phyloP scores from a whole-genome alignment of 2,329 filamentous ascomycete species.

The Hortaea sp. region DNA sequence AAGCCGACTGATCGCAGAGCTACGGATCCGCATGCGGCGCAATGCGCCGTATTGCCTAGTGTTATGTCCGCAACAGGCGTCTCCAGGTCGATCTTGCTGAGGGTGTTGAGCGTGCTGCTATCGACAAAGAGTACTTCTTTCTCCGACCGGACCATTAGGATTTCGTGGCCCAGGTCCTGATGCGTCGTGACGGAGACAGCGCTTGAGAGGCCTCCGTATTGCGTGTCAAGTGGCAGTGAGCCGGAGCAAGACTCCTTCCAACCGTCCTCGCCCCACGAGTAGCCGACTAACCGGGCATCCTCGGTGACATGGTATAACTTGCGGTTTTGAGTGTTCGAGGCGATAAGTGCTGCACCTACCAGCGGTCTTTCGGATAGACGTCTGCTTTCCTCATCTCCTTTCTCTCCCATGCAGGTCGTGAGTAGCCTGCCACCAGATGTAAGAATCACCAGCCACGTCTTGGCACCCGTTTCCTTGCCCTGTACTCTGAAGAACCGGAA shows the following conservation, averaged over 20 bases:
- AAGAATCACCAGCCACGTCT: slow-evolving; percentile 46
- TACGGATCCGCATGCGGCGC: slow-evolving; percentile 41
- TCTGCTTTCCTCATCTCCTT: neutral
- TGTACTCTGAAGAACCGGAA: slow-evolving; percentile 51
- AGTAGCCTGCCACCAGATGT: slow-evolving; percentile 54
- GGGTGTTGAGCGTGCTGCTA: neutral
- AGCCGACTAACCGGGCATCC: slow-evolving; percentile 11
- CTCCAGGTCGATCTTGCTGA: slow-evolving; percentile 6
- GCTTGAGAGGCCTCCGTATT: slow-evolving; percentile 8
- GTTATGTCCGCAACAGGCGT: slow-evolving; percentile 4
- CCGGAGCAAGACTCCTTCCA: slow-evolving; percentile 10
- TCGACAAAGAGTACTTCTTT: slow-evolving; percentile 11
- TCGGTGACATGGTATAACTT: slow-evolving; percentile 16
- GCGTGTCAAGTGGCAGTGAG: slow-evolving; percentile 5
- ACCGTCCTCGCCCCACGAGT: slow-evolving; percentile 6
- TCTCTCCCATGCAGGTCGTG: slow-evolving; percentile 28
- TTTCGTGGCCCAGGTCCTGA: slow-evolving; percentile 14
- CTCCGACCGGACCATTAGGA: slow-evolving; percentile 12
- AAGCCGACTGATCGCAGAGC: slow-evolving; percentile 13
- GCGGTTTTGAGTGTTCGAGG: slow-evolving; percentile 6
- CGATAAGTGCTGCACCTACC: slow-evolving; percentile 15
- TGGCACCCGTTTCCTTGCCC: slow-evolving; percentile 17
- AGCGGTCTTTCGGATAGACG: slow-evolving; percentile 15
- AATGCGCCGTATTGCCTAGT: slow-evolving; percentile 29
- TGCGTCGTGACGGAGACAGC: slow-evolving; percentile 12